Base-by-base conservation (phyloP, 176 grass and related monocot genomes). In the Cenchrus americanus region DNA sequence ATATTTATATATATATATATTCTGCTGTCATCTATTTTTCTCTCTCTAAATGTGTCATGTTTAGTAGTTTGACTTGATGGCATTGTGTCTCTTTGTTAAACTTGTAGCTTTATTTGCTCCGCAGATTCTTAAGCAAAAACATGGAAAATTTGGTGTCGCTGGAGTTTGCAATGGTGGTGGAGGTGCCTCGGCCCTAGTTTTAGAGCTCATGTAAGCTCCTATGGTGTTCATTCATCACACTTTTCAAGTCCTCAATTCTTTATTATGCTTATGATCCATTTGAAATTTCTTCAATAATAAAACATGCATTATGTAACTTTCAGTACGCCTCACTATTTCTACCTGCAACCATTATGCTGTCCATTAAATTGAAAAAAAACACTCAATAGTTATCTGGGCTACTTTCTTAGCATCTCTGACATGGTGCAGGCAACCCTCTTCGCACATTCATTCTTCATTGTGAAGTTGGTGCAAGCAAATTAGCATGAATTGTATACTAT, bases 161-260 rank as follows among this genome's bases (percentile, higher is more conserved):
- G 96, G 89, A 71, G 85, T 98, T 87, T 98, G 96, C 87, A 98
- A 95, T 55, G 96, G 96, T 14, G 96, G 96, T 2, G 96, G 96
- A 5, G 96, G 96, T 42, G 91, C 96, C 70, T 98, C 93, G 55
- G 87, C 96, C 12, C 54, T 98, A 32, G 93, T 98, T 68, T 22
- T 98, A 53, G 91, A 98, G 87, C 78, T 92, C 37, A 90, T 92
- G 93, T 96, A 94, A 90, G 96, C 48, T 60, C 61, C 46, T 79
- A 24, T 8, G 0, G 0, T 60, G n/a, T 41, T 59, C 71, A 7
- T 61, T 78, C 40, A 59, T 51, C 14, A 58, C 5, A 7, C 24
- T 78, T 50, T 27, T 10, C 2, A 14, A 3, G 7, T 15, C 4
- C 71, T 24, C n/a, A 65, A 6, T 50, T 75, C 1, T 30, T 52